Base-by-base conservation (phyloP, 1,139 yeast species). In the Blastobotrys illinoisensis region DNA sequence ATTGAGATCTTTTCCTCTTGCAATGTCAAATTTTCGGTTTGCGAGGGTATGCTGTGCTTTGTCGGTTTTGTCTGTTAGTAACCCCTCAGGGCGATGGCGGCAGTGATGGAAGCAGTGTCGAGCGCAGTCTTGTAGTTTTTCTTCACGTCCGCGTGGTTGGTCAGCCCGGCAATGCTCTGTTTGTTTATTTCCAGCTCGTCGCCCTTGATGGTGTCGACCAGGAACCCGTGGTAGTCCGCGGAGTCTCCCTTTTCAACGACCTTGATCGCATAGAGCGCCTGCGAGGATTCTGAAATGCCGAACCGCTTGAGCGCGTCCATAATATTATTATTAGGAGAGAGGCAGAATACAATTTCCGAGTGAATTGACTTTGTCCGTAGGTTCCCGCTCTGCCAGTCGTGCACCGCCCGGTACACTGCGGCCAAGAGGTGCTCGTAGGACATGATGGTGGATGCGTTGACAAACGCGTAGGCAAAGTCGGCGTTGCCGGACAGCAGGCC, bases 251-350 rank as follows among this genome's bases (percentile, higher is more conserved):
- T 49, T 2, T 56, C 54, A 14, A 58, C 56, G 1, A 79, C 67
- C 56, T 75, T 75, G 21, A 78, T 64, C 16, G 74, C 73, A 13
- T 76, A 60, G 6, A 79, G 47, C 1, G 68, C 64, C 0, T 51
- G 62, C 1, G 74, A 62, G 21, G 68, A 69, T 50, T 74, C 77
- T 43, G 72, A 67, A 18, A 79, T 69, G 36, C 83, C 83, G 64
- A 77, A 79, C 56, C 72, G 69, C 57, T 71, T 71, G 54, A 78
- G 66, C 1, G 77, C 76, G 53, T 79, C 82, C 61, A 78, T 75
- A 47, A 75, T 74, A 61, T 78, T 78, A 53, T 78, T 79, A 24
- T 76, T 74, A 1, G 83, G 81, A 1, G 84, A 76, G 53, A 82
- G 66, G 48, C 80, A 74, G 58, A 79, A 74, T 11, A 82, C 73